Conservation (phyloP, 2,329 filamentous ascomycete species). For the Trichophyton equinum region DNA sequence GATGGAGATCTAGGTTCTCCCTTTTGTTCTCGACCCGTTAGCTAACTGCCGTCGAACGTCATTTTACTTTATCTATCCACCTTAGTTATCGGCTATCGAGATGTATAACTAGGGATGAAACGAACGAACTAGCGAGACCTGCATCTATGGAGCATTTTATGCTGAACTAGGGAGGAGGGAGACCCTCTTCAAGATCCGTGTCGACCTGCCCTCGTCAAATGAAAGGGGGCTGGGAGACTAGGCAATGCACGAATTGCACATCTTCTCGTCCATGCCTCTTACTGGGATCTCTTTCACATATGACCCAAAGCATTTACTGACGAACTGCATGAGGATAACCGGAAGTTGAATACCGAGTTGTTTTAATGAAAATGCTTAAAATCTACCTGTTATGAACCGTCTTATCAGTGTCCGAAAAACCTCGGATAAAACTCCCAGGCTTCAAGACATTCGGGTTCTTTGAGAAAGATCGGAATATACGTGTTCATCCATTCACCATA, state of each 20-base stretch:
- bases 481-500: conserved; percentile 4
- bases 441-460: conserved; percentile 6
- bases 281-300: no score
- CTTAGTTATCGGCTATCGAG: background rate
- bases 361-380: no score
- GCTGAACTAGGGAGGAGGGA: background rate
- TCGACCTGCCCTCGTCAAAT: background rate
- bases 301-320: no score
- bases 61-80: background rate
- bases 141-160: no score
- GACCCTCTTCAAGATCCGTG: background rate
- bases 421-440: conserved; percentile 6
- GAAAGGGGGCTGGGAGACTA: background rate
- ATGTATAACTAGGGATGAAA: background rate
- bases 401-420: no score
- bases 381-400: no score
- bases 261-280: no score
- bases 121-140: no score
- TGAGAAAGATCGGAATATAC: conserved; percentile 5
- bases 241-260: background rate
- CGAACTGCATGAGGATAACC: background rate
- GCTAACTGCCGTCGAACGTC: background rate
- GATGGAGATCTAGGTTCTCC: background rate
- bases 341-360: no score
- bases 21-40: background rate